Evolutionary conservation across 768 basidiomycete species (phyloP), one percentile per base, ranked within the genome.

Genomic region (Suillus sp.): DNA sequence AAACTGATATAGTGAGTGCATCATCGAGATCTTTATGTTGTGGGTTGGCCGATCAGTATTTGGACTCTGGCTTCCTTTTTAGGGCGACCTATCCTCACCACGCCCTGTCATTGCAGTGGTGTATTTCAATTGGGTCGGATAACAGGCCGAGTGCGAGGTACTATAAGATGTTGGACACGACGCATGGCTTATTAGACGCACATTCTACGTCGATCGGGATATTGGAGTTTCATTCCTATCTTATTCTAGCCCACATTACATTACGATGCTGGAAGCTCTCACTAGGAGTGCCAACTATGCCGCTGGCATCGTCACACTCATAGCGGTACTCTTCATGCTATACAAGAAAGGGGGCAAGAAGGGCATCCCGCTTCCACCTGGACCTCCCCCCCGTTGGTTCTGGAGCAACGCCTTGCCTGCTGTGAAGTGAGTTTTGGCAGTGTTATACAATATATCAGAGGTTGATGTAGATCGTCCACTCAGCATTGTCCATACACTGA

Each of bases 291-390:
- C 79, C 79, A 8, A 75, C 79, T 30, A 81, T 79, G 11, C 79
- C 79, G 78, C 78, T 79, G n/a, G 73, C 70, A 48, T 80, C 80
- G 61, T 80, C 79, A n/a, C 79, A 68, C 64, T 80, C 78, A 72
- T 78, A 25, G 35, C 2, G 7, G 35, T 18, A 16, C 55, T 56
- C 20, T 14, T 20, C n/a, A 27, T 45, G 4, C 14, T 68, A 18
- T 62, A 43, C 22, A 64, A 45, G 22, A 64, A 59, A 25, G 40
- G 48, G 32, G 13, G 30, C 1, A 65, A 54, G 57, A 42, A 59
- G 2, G 58, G 59, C 20, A 25, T 62, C 18, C 64, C 59, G 16
- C 66, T 70, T n/a, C 69, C 69, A 14, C 67, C 69, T 53, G 68
- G 69, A 9, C 68, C 68, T 10, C 69, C 69, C 5, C 55, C 68